Base-by-base conservation (phyloP, 1,284 basidiomycete genomes). In the Rhodotorula glutinis region DNA sequence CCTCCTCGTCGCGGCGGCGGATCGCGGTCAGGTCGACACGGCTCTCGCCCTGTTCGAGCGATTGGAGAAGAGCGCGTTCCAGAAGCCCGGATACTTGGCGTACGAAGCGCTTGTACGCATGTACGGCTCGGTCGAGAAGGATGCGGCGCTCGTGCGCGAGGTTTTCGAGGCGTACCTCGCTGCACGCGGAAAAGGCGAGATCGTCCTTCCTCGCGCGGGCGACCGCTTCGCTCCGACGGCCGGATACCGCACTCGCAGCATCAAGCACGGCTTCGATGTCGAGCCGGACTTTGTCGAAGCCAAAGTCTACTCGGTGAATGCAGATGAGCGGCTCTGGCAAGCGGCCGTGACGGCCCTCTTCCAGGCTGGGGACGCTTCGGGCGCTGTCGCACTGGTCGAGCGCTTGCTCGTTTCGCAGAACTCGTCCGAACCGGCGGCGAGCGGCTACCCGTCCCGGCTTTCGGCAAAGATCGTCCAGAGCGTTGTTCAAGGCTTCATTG, bases 301-400 rank as follows among this genome's bases (percentile, higher is more conserved):
- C 17, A 25, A 23, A 8, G 60, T 43, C 29, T 41, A 29, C 47
- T 74, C 77, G 74, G 62, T 0, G 4, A 82, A 83, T n/a, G 57
- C 49, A 11, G 72, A 73, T 49, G 69, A 65, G 40, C 74, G 80
- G 44, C 82, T 90, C 2, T 93, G 86, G 86, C 87, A 87, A 69
- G 80, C 83, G 69, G 89, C 93, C 85, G 85, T 95, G 62, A 81
- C 85, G 53, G 85, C 86, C 0, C 87, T 90, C 79, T 89, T 95
- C 81, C 82, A 80, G 25, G 84, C 82, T 43, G 86, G 86, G 8
- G 81, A 87, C 65, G 81, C 87, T 0, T 83, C 85, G 4, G 84
- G 83, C 55, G 92, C 87, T 9, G 77, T 93, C 14, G 83, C 78
- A 25, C 78, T 94, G 4, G 80, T 95, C 55, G 87, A 91, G 70